Evolutionary conservation across 768 basidiomycete species (phyloP).

Genomic region (Russula vinacea): DNA sequence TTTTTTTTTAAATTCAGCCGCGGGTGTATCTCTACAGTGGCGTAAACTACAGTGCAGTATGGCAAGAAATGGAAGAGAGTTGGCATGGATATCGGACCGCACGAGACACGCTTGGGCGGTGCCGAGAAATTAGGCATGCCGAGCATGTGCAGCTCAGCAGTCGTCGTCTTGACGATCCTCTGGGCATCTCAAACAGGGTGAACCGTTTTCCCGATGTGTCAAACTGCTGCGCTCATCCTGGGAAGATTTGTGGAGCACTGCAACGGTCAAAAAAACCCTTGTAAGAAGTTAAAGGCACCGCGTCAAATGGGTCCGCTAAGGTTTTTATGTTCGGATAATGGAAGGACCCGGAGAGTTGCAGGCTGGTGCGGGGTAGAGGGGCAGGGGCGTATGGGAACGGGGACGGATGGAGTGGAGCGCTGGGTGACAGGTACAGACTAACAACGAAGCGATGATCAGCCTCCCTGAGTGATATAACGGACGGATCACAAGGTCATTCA

Average conservation of each 20-base stretch:
- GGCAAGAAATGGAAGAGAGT: too few relatives aligned
- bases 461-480: neutral
- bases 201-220: too few relatives aligned
- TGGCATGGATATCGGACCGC: too few relatives aligned
- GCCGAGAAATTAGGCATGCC: neutral
- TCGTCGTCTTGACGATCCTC: neutral
- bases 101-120: neutral
- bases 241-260: neutral
- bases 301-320: too few relatives aligned
- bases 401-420: neutral
- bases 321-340: too few relatives aligned
- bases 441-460: neutral
- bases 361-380: too few relatives aligned
- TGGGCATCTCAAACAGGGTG: neutral
- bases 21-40: too few relatives aligned
- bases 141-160: neutral
- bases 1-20: too few relatives aligned
- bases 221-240: neutral
- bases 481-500: neutral
- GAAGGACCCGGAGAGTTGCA: too few relatives aligned
- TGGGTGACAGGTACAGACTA: neutral
- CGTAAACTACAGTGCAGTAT: too few relatives aligned
- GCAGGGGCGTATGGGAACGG: too few relatives aligned
- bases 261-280: neutral
- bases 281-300: too few relatives aligned